Base-by-base conservation (phyloP, 441 rosid genomes). In the Metrosideros polymorpha region DNA sequence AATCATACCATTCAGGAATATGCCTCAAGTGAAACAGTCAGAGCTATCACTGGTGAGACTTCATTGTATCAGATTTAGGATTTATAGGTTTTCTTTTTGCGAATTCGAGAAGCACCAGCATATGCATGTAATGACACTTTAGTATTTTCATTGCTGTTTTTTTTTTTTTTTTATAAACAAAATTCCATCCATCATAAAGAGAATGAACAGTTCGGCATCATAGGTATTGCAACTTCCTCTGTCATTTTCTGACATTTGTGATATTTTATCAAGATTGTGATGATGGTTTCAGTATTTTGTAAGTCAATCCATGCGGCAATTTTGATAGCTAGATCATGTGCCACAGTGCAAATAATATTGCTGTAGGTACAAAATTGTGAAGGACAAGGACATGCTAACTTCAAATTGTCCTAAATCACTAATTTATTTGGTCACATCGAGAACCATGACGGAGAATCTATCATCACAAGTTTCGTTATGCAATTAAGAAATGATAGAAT, bases 1-100 rank as follows among this genome's bases (percentile, higher is more conserved):
- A 97, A 97, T 91, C 94, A 98, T 90, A 98, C 99, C 76, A 95
- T 97, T 92, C 99, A 98, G 91, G 99, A 98, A 90, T 98, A 98
- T 84, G 99, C 99, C 43, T 98, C 99, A 56, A 98, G 98, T 83
- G 99, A 97, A 92, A 98, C 99, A 6, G 99, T 98, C 88, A 92
- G 99, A 92, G 97, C 99, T 85, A 96, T 98, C 90, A 98, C 99
- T 32, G 99, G 99, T 98, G 87, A 90, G 93, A 71, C 14, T 89
- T 90, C 82, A 54, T 52, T 50, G 5, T 25, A 47, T 17, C 47
- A 52, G 66, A 30, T 86, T 54, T 15, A 45, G 84, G 83, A 39
- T 47, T 25, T 32, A 19, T 17, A 19, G 75, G 55, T 22, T 75
- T 82, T 82, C 30, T 52, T 63, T 82, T 82, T 71, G 10, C 47